Evolutionary conservation across 305 asterid species (phyloP), one percentile per base, ranked within the genome.

Genomic region (Fraxinus xanthoxyloides): DNA sequence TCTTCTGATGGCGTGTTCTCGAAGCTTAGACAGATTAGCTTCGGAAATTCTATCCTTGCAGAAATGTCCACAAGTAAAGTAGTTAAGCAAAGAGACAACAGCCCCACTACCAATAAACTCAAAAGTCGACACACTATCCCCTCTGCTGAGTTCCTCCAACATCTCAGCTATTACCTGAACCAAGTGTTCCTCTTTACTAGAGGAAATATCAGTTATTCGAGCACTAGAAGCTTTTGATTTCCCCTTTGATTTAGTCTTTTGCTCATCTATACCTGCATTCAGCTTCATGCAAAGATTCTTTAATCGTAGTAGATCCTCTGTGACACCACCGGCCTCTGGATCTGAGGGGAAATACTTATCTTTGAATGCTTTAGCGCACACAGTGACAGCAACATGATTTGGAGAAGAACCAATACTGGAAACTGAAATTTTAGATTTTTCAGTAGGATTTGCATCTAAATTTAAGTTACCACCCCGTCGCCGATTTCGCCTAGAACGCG

Each of bases 71-170:
- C 97, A 93, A 4, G 98, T 92, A 65, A 95, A 92, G 86, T 95
- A 97, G 88, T 92, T 91, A 79, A 97, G 97, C 84, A 97, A 85
- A 75, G 99, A 89, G 43, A 88, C 89, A 77, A 97, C 97, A 75
- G 89, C 98, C 48, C 99, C 98, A 85, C 99, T 95, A 78, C 99
- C 98, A 80, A 93, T 92, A 78, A 97, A 97, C 89, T 97, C 99
- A 83, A 95, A 97, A 72, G 98, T 95, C 48, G 99, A 97, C 36
- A 97, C 98, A 32, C 99, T 98, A 17, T 95, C 98, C 72, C 90
- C 98, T 87, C 89, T 90, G 90, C 95, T 86, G 75, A 97, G 97
- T 91, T 97, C 99, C 83, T 80, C 86, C 88, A 97, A 84, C 90
- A 97, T 91, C 90, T 93, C 98, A 81, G 88, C 82, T 82, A 95